Evolutionary conservation across 106 monocot species (phyloP).

Genomic region (Triglochin maritima): DNA sequence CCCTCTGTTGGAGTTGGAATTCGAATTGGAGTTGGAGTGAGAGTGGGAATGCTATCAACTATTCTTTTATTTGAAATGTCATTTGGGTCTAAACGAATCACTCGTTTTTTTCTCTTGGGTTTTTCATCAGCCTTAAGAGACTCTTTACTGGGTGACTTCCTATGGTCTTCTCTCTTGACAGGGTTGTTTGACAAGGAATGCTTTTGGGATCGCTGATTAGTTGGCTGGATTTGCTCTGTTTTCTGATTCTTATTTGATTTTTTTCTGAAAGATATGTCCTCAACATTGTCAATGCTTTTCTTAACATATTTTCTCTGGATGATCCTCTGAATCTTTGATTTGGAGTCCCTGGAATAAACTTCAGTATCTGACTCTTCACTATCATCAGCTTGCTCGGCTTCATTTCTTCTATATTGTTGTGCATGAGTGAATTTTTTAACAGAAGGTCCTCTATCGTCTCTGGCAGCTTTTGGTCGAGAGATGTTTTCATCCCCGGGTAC

Average conservation of each 20-base stretch:
- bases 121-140: conserved; percentile 16
- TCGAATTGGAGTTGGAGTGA: background rate
- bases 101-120: conserved; percentile 41
- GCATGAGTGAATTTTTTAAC: too few relatives aligned
- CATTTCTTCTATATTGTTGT: background rate
- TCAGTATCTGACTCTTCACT: conserved; percentile 1
- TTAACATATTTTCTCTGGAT: background rate
- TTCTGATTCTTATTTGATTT: background rate
- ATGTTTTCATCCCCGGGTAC: too few relatives aligned
- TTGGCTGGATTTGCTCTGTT: background rate
- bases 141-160: conserved; percentile 20
- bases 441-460: too few relatives aligned
- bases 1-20: background rate
- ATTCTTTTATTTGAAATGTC: conserved; percentile 72
- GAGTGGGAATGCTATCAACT: conserved; percentile 22
- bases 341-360: conserved; percentile 1
- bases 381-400: background rate
- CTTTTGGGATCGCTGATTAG: conserved; percentile 8
- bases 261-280: conserved; percentile 6
- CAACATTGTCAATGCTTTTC: background rate
- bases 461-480: too few relatives aligned
- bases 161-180: conserved; percentile 39
- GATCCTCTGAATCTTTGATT: conserved; percentile 8
- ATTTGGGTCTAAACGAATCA: conserved; percentile 55
- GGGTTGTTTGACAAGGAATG: conserved; percentile 22